phyloP scores from a whole-genome alignment of 805 yeast genomes.

The Candida michaelii region DNA sequence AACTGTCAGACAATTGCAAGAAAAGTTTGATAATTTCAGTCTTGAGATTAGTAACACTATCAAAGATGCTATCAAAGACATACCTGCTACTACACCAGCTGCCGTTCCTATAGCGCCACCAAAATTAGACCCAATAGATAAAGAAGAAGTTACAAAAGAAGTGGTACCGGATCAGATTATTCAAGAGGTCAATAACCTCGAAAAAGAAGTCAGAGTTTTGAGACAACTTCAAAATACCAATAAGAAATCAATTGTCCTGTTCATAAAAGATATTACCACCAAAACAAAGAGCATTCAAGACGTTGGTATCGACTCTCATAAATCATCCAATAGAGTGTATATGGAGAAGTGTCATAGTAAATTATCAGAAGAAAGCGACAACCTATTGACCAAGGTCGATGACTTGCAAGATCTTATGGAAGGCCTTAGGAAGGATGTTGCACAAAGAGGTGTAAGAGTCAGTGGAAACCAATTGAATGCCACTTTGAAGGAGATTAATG shows the following conservation, averaged over 20 bases:
- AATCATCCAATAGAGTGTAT: constrained; percentile 49
- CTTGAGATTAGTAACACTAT: constrained; percentile 6
- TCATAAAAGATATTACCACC: constrained; percentile 43
- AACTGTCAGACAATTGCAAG: constrained; percentile 7
- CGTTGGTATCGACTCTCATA: constrained; percentile 37
- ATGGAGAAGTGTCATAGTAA: constrained; percentile 75
- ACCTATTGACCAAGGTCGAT: constrained; percentile 74
- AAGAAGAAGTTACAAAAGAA: not conserved
- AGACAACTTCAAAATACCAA: constrained; percentile 54
- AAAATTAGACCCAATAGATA: not conserved
- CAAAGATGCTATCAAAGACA: constrained; percentile 11
- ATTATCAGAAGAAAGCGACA: constrained; percentile 75
- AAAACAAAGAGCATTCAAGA: constrained; percentile 55
- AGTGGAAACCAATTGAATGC: constrained; percentile 67
- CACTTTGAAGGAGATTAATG: constrained; percentile 62
- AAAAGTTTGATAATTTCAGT: constrained; percentile 10
- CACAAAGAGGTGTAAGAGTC: constrained; percentile 84
- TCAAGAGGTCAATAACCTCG: constrained; percentile 11
- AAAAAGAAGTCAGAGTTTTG: constrained; percentile 60
- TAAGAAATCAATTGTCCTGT: constrained; percentile 39
- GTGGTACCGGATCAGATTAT: constrained; percentile 1
- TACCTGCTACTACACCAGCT: not conserved
- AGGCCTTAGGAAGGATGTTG: constrained; percentile 85
- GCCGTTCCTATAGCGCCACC: not conserved
- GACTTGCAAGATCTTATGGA: constrained; percentile 92